Conservation (phyloP, 805 yeast genomes). For the Priceomyces melissophilus region DNA sequence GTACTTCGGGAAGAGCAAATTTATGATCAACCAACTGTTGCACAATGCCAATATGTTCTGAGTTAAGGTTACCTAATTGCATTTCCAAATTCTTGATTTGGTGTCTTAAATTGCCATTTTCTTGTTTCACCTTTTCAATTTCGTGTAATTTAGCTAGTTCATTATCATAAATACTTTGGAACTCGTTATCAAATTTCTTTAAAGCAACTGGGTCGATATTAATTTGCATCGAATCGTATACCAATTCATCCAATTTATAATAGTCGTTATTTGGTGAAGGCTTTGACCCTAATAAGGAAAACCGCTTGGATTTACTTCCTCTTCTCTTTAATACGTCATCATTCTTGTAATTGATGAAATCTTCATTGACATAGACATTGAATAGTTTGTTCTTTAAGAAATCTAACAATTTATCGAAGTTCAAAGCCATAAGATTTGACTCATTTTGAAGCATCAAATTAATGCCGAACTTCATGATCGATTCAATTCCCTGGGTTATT, state of each 20-base stretch:
- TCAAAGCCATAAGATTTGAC: slow-evolving; percentile 51
- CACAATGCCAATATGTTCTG: slow-evolving; percentile 83
- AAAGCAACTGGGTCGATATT: slow-evolving; percentile 71
- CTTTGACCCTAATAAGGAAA: slow-evolving; percentile 20
- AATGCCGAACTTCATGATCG: slow-evolving; percentile 78
- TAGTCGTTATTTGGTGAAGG: slow-evolving; percentile 12
- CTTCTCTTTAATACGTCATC: slow-evolving; percentile 6
- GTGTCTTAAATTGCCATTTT: slow-evolving; percentile 69
- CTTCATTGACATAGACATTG: slow-evolving; percentile 55
- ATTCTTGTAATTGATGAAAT: slow-evolving; percentile 18
- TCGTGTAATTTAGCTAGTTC: slow-evolving; percentile 67
- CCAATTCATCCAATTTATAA: slow-evolving; percentile 71
- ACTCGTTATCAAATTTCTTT: slow-evolving; percentile 69
- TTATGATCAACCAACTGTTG: slow-evolving; percentile 83
- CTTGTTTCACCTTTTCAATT: slow-evolving; percentile 52
- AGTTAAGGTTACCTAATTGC: slow-evolving; percentile 63
- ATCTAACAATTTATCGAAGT: slow-evolving; percentile 73
- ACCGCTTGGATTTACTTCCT: slow-evolving; percentile 16
- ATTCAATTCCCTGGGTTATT: slow-evolving; percentile 87
- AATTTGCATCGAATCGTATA: slow-evolving; percentile 72
- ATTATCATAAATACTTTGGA: slow-evolving; percentile 61
- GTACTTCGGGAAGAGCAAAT: slow-evolving; percentile 66
- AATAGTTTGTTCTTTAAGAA: slow-evolving; percentile 80
- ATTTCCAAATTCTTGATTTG: slow-evolving; percentile 73
- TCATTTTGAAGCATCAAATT: slow-evolving; percentile 74